These are phyloP conservation scores for Talaromyces adpressus DNA, from an alignment of 495 filamentous ascomycete genomes.

Conservation along the genomic window DNA sequence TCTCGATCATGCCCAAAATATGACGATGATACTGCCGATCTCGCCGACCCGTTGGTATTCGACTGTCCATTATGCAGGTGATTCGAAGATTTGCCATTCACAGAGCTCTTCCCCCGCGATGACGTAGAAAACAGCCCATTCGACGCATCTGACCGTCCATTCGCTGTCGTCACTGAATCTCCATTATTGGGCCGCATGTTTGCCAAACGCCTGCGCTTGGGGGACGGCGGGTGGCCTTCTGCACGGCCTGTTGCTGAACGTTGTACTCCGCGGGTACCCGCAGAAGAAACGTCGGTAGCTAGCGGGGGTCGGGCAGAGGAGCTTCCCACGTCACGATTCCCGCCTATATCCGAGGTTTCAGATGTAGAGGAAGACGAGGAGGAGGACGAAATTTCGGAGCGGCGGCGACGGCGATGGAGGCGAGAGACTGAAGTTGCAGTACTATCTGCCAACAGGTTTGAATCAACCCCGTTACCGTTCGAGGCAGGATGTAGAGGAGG, in stretches of 20 bases:
- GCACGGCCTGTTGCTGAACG: conserved; percentile 16
- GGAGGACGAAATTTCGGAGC: conserved; percentile 14
- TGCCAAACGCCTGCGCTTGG: conserved; percentile 57
- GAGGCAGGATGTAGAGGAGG: not conserved
- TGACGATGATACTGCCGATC: conserved; percentile 27
- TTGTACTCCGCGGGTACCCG: conserved; percentile 17
- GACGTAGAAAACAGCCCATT: conserved; percentile 30
- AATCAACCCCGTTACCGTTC: not conserved
- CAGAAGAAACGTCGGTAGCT: conserved; percentile 19
- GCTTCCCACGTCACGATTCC: not conserved
- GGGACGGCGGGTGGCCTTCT: conserved; percentile 35
- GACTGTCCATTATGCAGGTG: conserved; percentile 30
- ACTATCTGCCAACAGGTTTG: conserved; percentile 7
- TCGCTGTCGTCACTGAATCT: conserved; percentile 34
- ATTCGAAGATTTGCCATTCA: conserved; percentile 43
- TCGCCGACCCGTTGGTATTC: conserved; percentile 41
- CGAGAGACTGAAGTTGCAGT: conserved; percentile 11
- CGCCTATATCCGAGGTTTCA: not conserved
- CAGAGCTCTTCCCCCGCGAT: conserved; percentile 32
- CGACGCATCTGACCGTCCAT: conserved; percentile 40
- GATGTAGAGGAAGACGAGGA: conserved; percentile 4
- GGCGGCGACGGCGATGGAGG: conserved; percentile 26
- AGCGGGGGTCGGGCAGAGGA: not conserved
- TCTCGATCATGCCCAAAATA: conserved; percentile 85
- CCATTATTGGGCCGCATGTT: conserved; percentile 55